Evolutionary conservation across 2,329 filamentous ascomycete genomes (phyloP).

Genomic region (Aphanocladium album): DNA sequence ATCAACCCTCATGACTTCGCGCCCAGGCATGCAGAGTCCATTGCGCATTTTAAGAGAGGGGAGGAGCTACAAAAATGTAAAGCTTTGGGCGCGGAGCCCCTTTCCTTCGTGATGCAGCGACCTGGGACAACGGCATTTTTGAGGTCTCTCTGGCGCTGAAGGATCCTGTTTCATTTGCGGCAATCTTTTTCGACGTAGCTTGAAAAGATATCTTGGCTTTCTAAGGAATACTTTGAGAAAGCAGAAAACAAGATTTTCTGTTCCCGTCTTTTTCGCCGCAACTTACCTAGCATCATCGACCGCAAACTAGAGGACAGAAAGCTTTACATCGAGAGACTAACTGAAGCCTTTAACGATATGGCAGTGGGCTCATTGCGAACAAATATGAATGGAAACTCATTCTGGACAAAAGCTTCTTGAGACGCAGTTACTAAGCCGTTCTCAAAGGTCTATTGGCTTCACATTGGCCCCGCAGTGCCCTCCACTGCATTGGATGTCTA

Average conservation of each 20-base stretch:
- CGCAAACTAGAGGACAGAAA: not conserved
- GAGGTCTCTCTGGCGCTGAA: not conserved
- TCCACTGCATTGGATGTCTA: no score
- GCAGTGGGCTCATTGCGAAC: no score
- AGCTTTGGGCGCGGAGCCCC: not conserved
- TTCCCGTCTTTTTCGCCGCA: not conserved
- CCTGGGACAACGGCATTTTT: not conserved
- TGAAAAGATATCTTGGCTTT: not conserved
- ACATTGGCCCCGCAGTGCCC: no score
- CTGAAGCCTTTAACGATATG: not conserved
- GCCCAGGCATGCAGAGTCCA: conserved; percentile 9
- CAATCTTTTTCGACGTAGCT: not conserved
- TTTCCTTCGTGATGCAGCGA: not conserved
- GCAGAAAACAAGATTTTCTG: not conserved
- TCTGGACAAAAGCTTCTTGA: no score
- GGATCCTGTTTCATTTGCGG: not conserved
- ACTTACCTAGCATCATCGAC: not conserved
- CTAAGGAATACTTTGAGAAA: not conserved
- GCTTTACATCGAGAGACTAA: not conserved
- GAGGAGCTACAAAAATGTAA: not conserved
- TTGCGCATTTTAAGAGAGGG: conserved; percentile 4
- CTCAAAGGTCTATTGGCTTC: no score
- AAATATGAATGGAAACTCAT: no score
- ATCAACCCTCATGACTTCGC: conserved; percentile 3
- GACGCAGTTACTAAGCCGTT: no score